A percentile compares a stretch with the other conserved stretches of the same genome.
Conservation (phyloP, 2,329 filamentous ascomycete genomes). For the Talaromyces sp. region DNA sequence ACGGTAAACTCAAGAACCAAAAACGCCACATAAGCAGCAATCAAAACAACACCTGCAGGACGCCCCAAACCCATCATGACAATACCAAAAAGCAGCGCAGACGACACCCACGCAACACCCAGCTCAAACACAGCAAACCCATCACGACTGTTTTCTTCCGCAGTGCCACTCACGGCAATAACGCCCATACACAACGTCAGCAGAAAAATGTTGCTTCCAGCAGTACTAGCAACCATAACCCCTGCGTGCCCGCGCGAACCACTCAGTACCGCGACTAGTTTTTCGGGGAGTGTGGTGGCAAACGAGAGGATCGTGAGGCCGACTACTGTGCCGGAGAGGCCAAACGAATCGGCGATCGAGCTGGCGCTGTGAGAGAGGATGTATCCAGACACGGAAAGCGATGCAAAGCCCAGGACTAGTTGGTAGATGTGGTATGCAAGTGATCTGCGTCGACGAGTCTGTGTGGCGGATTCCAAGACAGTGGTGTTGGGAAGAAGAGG, state of each 20-base stretch:
- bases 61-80: slow-evolving; percentile 6
- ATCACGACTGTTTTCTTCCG: slow-evolving; percentile 9
- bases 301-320: slow-evolving; percentile 46
- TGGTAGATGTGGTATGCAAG: slow-evolving; percentile 37
- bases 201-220: slow-evolving; percentile 53
- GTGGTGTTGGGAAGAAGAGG: slow-evolving; percentile 12
- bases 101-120: slow-evolving; percentile 6
- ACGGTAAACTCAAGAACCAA: slow-evolving; percentile 30
- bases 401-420: slow-evolving; percentile 41
- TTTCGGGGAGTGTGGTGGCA: slow-evolving; percentile 52
- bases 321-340: slow-evolving; percentile 44
- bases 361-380: slow-evolving; percentile 44
- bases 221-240: slow-evolving; percentile 50
- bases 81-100: slow-evolving; percentile 3
- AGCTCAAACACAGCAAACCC: slow-evolving; percentile 21
- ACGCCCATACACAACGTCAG: slow-evolving; percentile 45
- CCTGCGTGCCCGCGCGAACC: slow-evolving; percentile 43
- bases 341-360: slow-evolving; percentile 36
- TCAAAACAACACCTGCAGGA: slow-evolving; percentile 22
- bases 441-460: slow-evolving; percentile 13
- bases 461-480: neutral
- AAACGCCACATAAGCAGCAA: slow-evolving; percentile 29
- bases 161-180: slow-evolving; percentile 15
- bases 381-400: slow-evolving; percentile 45
- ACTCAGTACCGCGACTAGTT: slow-evolving; percentile 47